A percentile compares a stretch with the other conserved stretches of the same genome.
phyloP scores from a whole-genome alignment of 441 rosid species.

The Populus tomentosa region DNA sequence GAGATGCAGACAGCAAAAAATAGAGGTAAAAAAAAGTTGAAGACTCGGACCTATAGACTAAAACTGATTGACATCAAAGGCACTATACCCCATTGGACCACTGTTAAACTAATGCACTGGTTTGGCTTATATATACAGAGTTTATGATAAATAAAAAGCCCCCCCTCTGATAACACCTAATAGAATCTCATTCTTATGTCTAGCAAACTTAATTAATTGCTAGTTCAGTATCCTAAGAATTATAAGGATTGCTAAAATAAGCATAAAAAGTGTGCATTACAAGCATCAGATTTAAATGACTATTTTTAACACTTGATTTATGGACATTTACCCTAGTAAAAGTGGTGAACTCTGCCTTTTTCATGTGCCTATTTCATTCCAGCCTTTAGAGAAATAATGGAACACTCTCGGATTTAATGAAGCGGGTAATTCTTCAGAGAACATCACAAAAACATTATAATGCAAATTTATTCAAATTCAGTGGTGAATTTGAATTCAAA shows the following conservation, averaged over 20 bases:
- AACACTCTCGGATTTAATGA: background rate
- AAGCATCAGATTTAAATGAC: background rate
- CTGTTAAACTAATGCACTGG: background rate
- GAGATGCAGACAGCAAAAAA: no score
- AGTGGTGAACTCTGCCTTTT: background rate
- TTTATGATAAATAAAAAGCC: no score
- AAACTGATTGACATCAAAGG: background rate
- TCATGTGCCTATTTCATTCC: background rate
- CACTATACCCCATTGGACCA: background rate
- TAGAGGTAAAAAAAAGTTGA: no score
- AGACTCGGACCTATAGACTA: background rate
- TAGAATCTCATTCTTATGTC: background rate
- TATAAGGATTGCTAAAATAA: no score
- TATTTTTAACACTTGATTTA: background rate
- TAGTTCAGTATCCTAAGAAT: background rate
- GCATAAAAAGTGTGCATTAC: background rate
- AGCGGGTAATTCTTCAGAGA: background rate
- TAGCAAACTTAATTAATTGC: background rate
- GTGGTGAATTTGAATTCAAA: background rate
- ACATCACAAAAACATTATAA: background rate
- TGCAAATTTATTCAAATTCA: background rate
- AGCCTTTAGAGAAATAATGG: background rate
- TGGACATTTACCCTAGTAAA: background rate
- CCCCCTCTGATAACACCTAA: background rate
- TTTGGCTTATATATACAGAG: background rate